Percentiles rank a stretch among this genome's conserved stretches.
Evolutionary conservation across 1,139 yeast genomes (phyloP).

Genomic region (Candida pseudoviswanathii): DNA sequence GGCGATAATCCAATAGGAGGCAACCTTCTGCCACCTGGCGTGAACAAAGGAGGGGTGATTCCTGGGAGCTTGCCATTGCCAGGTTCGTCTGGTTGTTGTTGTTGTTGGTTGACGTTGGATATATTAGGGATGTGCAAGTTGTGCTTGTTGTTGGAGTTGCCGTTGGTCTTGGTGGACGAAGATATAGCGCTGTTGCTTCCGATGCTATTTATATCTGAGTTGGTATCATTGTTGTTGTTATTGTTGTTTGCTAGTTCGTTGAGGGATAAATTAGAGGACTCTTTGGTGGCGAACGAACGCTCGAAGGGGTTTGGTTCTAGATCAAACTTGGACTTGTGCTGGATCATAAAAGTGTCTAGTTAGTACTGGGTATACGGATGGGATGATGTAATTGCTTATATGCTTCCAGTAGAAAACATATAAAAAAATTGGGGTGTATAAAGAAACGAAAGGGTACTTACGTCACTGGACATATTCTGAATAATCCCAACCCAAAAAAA

Average conservation of each 20-base stretch:
- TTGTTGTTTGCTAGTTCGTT: slow-evolving; percentile 6
- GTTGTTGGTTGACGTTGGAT: slow-evolving; percentile 22
- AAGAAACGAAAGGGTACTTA: slow-evolving; percentile 11
- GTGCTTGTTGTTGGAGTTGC: slow-evolving; percentile 28
- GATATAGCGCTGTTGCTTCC: slow-evolving; percentile 5
- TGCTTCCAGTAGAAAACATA: not conserved
- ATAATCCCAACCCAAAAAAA: not conserved
- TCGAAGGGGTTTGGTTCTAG: slow-evolving; percentile 96
- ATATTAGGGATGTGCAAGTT: slow-evolving; percentile 39
- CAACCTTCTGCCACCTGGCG: slow-evolving; percentile 63
- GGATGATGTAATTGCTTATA: not conserved
- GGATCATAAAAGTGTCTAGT: slow-evolving; percentile 15
- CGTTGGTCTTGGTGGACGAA: slow-evolving; percentile 5
- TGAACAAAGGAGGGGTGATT: slow-evolving; percentile 55
- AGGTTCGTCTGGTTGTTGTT: slow-evolving; percentile 12
- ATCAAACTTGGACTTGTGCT: slow-evolving; percentile 60
- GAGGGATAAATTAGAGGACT: slow-evolving; percentile 16
- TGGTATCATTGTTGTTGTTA: slow-evolving; percentile 1
- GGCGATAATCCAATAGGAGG: slow-evolving; percentile 57
- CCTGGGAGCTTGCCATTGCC: slow-evolving; percentile 37
- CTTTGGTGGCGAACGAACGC: slow-evolving; percentile 78
- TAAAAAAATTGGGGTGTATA: not conserved
- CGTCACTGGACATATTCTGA: slow-evolving; percentile 14
- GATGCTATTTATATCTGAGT: slow-evolving; percentile 7
- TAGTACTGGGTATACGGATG: slow-evolving; percentile 17